Conservation (phyloP, 805 yeast species). For the Schizosaccharomyces osmophilus region DNA sequence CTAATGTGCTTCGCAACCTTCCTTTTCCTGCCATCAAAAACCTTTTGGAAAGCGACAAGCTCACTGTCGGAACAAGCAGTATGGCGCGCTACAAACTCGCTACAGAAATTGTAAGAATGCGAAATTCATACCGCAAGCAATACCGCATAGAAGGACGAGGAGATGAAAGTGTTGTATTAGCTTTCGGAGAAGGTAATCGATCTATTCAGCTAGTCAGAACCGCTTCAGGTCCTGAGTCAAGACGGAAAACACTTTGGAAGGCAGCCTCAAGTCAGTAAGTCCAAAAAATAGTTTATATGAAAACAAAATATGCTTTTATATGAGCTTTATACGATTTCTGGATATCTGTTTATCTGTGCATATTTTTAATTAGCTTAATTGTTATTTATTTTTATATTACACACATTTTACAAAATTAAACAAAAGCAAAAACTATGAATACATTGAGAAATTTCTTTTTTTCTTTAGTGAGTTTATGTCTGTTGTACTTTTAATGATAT, state of each 20-base stretch:
- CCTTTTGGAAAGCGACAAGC: slow-evolving; percentile 11
- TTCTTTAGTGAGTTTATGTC: no score
- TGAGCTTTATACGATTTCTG: no score
- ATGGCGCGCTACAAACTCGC: slow-evolving; percentile 15
- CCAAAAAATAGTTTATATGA: no score
- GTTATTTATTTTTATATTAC: no score
- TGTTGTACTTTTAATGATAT: no score
- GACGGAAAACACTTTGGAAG: slow-evolving; percentile 8
- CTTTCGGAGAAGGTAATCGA: slow-evolving; percentile 15
- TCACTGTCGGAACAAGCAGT: slow-evolving; percentile 9
- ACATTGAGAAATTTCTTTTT: no score
- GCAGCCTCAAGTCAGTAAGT: slow-evolving; percentile 1
- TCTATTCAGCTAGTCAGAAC: slow-evolving; percentile 10
- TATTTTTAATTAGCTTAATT: no score
- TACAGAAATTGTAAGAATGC: slow-evolving; percentile 10
- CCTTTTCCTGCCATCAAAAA: slow-evolving; percentile 13
- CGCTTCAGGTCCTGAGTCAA: slow-evolving; percentile 5
- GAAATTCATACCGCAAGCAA: slow-evolving; percentile 9
- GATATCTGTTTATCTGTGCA: no score
- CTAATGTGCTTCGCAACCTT: slow-evolving; percentile 6
- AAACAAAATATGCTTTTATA: no score
- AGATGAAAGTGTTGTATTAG: slow-evolving; percentile 16
- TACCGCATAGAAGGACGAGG: not conserved
- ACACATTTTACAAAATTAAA: no score
- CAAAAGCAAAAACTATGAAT: no score